Conservation (phyloP, 148 eudicot genomes). For the Vaccinium myrtillus region DNA sequence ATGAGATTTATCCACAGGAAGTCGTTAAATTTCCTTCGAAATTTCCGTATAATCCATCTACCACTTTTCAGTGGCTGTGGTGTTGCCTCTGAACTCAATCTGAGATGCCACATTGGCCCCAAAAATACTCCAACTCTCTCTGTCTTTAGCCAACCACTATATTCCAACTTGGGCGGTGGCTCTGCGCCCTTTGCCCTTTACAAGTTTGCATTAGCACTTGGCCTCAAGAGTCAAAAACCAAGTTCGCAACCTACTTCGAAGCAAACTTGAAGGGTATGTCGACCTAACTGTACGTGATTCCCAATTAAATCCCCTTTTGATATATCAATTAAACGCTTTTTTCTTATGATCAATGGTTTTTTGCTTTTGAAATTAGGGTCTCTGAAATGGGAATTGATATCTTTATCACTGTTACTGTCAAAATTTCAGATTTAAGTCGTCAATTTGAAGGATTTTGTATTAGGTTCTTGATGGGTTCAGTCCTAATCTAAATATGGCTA, state of each 20-base stretch:
- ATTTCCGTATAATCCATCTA: constrained; percentile 15
- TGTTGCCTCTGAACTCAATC: constrained; percentile 5
- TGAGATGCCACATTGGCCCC: constrained; percentile 14
- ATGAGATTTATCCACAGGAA: constrained; percentile 27
- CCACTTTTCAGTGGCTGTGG: constrained; percentile 37
- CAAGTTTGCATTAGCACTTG: not conserved
- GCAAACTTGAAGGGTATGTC: not conserved
- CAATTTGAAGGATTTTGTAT: constrained; percentile 3
- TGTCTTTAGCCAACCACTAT: not conserved
- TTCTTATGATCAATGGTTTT: not conserved
- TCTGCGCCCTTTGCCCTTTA: not conserved
- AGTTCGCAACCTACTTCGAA: not conserved
- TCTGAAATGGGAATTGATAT: not conserved
- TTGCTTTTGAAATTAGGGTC: not conserved
- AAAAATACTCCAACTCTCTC: not conserved
- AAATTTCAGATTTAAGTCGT: not conserved
- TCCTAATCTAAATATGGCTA: not conserved
- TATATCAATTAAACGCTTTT: not conserved
- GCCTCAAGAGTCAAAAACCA: not conserved
- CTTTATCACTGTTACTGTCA: not conserved
- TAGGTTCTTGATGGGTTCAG: not conserved
- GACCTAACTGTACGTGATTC: not conserved
- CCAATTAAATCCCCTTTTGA: not conserved
- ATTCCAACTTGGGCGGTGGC: constrained; percentile 3
- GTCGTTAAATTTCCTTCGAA: not conserved